These are phyloP conservation scores for Elaeis guineensis DNA, from an alignment of 176 grass and related monocot genomes.

Conservation along the genomic window DNA sequence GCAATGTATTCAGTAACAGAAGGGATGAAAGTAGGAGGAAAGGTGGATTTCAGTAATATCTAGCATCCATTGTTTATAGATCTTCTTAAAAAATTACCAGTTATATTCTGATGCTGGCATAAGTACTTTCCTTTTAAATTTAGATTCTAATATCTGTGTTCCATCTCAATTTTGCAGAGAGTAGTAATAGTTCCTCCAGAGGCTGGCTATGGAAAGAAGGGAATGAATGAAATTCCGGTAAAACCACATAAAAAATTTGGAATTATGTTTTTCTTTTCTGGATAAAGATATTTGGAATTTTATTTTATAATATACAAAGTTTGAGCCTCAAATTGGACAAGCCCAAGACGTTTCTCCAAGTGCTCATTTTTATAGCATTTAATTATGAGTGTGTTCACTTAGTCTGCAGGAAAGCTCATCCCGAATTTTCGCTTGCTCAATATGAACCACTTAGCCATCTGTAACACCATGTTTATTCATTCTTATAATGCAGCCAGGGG, in stretches of 20 bases:
- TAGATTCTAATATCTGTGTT: not conserved
- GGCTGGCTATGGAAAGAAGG: constrained; percentile 68
- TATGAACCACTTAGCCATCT: not conserved
- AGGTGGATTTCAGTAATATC: constrained; percentile 29
- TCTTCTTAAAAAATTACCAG: too few species aligned
- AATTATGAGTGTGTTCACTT: not conserved
- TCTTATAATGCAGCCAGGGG: constrained; percentile 39
- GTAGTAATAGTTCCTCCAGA: constrained; percentile 75
- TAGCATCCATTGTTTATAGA: too few species aligned
- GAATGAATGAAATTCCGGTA: constrained; percentile 80
- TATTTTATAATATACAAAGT: too few species aligned
- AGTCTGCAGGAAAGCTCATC: not conserved
- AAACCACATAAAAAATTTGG: not conserved
- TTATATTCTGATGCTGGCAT: too few species aligned
- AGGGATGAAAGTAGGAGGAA: constrained; percentile 95
- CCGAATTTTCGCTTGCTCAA: too few species aligned
- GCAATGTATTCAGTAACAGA: constrained; percentile 76
- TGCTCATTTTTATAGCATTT: not conserved
- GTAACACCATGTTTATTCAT: too few species aligned
- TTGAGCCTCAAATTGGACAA: not conserved
- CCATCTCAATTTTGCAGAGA: constrained; percentile 38
- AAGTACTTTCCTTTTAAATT: too few species aligned
- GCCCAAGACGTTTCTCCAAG: not conserved
- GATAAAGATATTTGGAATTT: not conserved
- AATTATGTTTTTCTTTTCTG: not conserved